Evolutionary conservation across 1,284 basidiomycete genomes (phyloP), one percentile per base, ranked within the genome.

Genomic region (Trichosporon inkin): DNA sequence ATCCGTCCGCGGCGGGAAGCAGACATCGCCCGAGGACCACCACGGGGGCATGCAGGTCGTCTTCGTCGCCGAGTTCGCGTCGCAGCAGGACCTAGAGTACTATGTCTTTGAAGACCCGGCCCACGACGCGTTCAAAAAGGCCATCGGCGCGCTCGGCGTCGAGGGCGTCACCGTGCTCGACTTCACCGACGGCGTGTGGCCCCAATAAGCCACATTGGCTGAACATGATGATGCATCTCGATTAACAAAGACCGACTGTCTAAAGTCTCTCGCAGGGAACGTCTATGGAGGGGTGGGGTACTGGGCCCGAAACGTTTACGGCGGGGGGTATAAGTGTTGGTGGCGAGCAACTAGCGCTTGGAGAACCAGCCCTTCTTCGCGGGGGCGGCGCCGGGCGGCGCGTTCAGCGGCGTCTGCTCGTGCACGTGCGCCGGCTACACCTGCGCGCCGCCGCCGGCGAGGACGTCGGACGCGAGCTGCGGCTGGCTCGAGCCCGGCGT

Each of bases 51-150:
- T 73, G 67, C 62, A 74, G 53, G 66, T 73, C n/a, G 68, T 70
- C 6, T 76, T 75, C 56, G 24, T 77, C 10, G 61, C 72, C 62
- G 71, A 74, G 56, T 77, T 77, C 57, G 66, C 66, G 56, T 38
- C 59, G 53, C 61, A 68, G 14, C 67, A 67, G 8, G 73, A 77
- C 56, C 54, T 67, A 10, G 64, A 68, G 14, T 75, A 72, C 60
- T 77, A 77, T 55, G 54, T 74, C 36, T 62, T 67, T 55, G 34
- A 65, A 24, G 73, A 75, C 55, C 68, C 71, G 2, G 69, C 64
- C 13, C 75, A 77, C 57, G 54, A 57, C 1, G 64, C 64, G 1
- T 77, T 74, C 73, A 77, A 77, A 49, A 62, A 66, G 32, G 61
- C 61, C 6, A 36, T 59, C 6, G 41, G 38, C 10, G 56, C 60